Evolutionary conservation across 2,329 filamentous ascomycete genomes (phyloP).

Genomic region (Rutstroemia sp.): DNA sequence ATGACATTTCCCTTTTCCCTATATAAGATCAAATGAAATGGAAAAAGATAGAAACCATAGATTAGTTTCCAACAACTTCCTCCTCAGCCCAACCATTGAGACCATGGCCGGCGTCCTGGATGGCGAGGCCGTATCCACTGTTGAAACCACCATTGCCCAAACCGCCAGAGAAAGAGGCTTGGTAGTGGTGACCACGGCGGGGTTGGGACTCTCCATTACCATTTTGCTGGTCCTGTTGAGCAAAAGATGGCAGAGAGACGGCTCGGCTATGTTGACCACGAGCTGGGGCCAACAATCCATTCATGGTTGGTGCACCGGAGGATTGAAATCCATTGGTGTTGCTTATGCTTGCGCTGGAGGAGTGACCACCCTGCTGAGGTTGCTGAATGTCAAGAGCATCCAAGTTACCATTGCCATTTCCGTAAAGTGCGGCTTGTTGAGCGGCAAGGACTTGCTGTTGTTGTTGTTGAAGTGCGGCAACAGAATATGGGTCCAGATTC

Average conservation of each 20-base stretch:
- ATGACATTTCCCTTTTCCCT: not conserved
- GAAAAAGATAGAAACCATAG: not conserved
- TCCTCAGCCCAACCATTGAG: slow-evolving; percentile 64
- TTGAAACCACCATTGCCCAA: slow-evolving; percentile 20
- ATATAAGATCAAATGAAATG: not conserved
- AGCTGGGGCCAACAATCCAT: slow-evolving; percentile 68
- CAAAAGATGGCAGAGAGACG: slow-evolving; percentile 74
- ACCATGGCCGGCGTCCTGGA: slow-evolving; percentile 49
- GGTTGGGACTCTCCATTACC: slow-evolving; percentile 34
- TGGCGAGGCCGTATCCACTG: slow-evolving; percentile 50
- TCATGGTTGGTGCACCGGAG: slow-evolving; percentile 55
- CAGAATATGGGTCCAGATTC: slow-evolving; percentile 37
- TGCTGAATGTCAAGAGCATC: slow-evolving; percentile 51
- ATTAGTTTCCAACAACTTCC: slow-evolving; percentile 27
- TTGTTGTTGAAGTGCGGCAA: slow-evolving; percentile 45
- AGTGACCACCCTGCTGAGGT: slow-evolving; percentile 55
- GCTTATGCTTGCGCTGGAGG: slow-evolving; percentile 54
- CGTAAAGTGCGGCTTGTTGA: slow-evolving; percentile 73
- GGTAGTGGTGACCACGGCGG: slow-evolving; percentile 55
- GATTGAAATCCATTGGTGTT: slow-evolving; percentile 47
- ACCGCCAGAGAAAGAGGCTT: slow-evolving; percentile 44
- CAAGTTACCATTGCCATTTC: slow-evolving; percentile 51
- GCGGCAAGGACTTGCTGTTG: slow-evolving; percentile 64
- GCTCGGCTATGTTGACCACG: slow-evolving; percentile 59
- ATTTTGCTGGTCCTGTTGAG: slow-evolving; percentile 41